Base-by-base conservation (phyloP, 352 stramenopile species). In the Globisporangium apiculatum region DNA sequence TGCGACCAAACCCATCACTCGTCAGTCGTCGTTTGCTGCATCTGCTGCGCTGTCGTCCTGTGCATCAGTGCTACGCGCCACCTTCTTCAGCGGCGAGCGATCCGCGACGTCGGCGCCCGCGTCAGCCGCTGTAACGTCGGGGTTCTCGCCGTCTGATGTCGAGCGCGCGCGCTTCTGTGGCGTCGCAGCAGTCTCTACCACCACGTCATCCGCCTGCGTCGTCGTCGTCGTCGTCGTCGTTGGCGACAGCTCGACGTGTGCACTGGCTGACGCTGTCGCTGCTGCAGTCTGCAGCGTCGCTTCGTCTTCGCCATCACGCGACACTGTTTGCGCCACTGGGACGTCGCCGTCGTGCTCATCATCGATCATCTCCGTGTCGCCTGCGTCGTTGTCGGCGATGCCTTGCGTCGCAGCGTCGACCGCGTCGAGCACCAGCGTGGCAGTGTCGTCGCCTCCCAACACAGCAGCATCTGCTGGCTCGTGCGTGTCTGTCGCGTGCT, bases 61-160 rank as follows among this genome's bases (percentile, higher is more conserved):
- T n/a, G 43, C 17, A 18, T 5, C 11, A 9, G 38, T 38, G 1
- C 17, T 62, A 49, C 57, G 57, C 18, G 53, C 17, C 4, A 57
- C 17, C 37, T 62, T 62, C 49, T 62, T 62, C 41, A 51, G 57
- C 2, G 50, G 57, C 17, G 50, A 62, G 15, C 57, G 24, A 31
- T 31, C 24, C 3, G 24, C 24, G 2, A 31, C 24, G 24, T 31
- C 24, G 24, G 3, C 7, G 17, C 42, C 46, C 41, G 14, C 15
- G 42, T 7, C 57, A 17, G 43, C 57, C 31, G 8, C 57, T 0
- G 17, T 52, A 14, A 17, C 15, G 18, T n/a, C 48, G 8, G 8
- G n/a, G 6, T 42, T 9, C 0, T 36, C 48, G n/a, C 40, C 37
- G n/a, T 38, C 41, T 43, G 7, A 48, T 17, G 35, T 47, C 50